These are phyloP conservation scores for Conoideocrella luteorostrata DNA, from an alignment of 2,329 filamentous ascomycete species.

Conservation along the genomic window DNA sequence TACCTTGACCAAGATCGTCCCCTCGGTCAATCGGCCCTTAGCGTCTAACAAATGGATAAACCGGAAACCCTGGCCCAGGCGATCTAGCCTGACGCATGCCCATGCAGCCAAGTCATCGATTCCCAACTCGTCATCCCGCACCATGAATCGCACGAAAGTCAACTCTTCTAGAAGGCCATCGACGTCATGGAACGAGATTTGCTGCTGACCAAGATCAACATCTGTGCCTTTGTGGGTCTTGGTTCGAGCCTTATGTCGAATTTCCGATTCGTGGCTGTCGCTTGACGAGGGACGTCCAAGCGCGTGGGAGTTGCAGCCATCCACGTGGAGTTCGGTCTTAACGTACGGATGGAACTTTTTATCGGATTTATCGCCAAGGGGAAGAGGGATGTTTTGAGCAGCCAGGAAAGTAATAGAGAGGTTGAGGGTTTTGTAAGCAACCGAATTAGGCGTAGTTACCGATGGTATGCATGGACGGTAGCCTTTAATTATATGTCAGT, in stretches of 20 bases:
- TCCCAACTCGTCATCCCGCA: conserved; percentile 80
- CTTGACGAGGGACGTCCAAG: conserved; percentile 29
- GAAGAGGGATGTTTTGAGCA: conserved; percentile 69
- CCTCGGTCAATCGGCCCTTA: conserved; percentile 58
- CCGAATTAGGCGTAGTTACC: conserved; percentile 19
- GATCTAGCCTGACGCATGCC: conserved; percentile 81
- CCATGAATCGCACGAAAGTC: conserved; percentile 72
- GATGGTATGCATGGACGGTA: conserved; percentile 23
- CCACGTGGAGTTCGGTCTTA: conserved; percentile 77
- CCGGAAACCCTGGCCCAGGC: conserved; percentile 67
- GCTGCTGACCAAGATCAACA: conserved; percentile 56
- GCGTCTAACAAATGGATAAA: conserved; percentile 70
- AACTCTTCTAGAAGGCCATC: conserved; percentile 59
- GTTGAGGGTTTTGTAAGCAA: conserved; percentile 54
- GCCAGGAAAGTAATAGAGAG: conserved; percentile 69
- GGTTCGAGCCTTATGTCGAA: conserved; percentile 53
- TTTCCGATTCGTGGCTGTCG: conserved; percentile 31
- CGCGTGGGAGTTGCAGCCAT: conserved; percentile 47
- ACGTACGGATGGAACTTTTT: conserved; percentile 70
- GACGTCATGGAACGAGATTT: conserved; percentile 49
- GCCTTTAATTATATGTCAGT: conserved; percentile 12
- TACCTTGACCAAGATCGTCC: conserved; percentile 68
- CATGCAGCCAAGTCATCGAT: conserved; percentile 77
- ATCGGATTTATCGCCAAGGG: conserved; percentile 39
- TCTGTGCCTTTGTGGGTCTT: conserved; percentile 51